A percentile compares a stretch with the other conserved stretches of the same genome.
Conservation (phyloP, 306 rosid species). For the Cucurbita ficifolia region DNA sequence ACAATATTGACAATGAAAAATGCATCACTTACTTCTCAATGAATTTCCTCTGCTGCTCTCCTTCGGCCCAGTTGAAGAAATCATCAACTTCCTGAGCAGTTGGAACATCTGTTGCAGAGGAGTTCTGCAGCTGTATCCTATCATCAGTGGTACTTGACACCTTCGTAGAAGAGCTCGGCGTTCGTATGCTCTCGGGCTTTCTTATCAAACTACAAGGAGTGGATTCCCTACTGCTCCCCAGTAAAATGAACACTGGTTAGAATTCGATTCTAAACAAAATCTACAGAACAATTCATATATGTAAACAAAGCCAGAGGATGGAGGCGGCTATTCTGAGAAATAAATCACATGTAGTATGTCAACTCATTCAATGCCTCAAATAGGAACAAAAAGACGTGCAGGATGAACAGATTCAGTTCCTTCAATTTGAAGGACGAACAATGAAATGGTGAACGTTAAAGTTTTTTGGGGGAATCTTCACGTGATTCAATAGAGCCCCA, state of each 20-base stretch:
- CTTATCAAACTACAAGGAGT: slow-evolving; percentile 84
- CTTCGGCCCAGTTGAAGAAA: slow-evolving; percentile 64
- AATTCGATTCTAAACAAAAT: neutral
- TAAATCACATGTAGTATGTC: neutral
- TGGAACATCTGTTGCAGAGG: slow-evolving; percentile 49
- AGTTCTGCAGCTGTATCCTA: slow-evolving; percentile 27
- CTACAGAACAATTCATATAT: neutral
- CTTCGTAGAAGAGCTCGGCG: slow-evolving; percentile 82
- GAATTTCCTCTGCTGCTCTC: slow-evolving; percentile 53
- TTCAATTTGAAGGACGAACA: neutral
- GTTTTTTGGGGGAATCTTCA: neutral
- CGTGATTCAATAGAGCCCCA: slow-evolving; percentile 6
- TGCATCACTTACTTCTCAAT: slow-evolving; percentile 48
- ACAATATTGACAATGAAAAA: neutral
- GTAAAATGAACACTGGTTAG: neutral
- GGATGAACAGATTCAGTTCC: neutral
- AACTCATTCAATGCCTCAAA: neutral
- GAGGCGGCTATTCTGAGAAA: neutral
- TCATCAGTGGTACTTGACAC: slow-evolving; percentile 39
- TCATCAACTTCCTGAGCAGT: slow-evolving; percentile 69
- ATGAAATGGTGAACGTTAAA: neutral
- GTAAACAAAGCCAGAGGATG: neutral
- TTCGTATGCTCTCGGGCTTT: slow-evolving; percentile 41
- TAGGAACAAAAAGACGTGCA: neutral
- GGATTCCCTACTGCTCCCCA: slow-evolving; percentile 68